Evolutionary conservation across 495 filamentous ascomycete species (phyloP).

Genomic region (Evansstolkia leycettana): DNA sequence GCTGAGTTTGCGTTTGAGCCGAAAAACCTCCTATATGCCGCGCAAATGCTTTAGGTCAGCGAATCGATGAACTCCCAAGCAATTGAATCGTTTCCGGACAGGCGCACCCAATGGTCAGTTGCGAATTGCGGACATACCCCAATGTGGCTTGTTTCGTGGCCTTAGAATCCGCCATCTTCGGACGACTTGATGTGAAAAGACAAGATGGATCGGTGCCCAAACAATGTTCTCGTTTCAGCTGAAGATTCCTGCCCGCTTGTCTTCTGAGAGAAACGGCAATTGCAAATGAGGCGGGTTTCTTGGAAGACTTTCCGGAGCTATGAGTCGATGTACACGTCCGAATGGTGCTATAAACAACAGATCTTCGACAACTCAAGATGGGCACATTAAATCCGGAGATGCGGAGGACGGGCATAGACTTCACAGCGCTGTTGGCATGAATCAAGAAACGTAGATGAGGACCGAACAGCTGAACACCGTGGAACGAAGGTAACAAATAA

Average conservation of each 20-base stretch:
- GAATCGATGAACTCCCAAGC: neutral
- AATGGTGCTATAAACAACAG: too few relatives aligned
- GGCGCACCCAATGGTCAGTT: conserved; percentile 77
- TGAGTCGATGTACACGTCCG: too few relatives aligned
- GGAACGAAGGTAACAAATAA: neutral
- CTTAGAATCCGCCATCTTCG: conserved; percentile 28
- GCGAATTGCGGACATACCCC: conserved; percentile 78
- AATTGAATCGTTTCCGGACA: neutral
- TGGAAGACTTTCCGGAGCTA: neutral
- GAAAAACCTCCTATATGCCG: conserved; percentile 27
- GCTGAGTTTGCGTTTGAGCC: conserved; percentile 22
- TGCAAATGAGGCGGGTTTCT: neutral
- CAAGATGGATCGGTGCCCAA: too few relatives aligned
- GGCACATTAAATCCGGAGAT: neutral
- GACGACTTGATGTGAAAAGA: neutral
- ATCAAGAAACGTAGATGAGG: too few relatives aligned
- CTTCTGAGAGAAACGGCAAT: too few relatives aligned
- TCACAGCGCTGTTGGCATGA: neutral
- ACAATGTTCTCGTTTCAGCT: too few relatives aligned
- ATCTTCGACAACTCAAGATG: too few relatives aligned
- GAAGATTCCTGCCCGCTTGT: too few relatives aligned
- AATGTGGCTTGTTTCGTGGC: conserved; percentile 70
- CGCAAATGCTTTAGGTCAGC: neutral
- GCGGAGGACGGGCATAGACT: conserved; percentile 2
- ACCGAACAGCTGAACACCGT: neutral